Base-by-base conservation (phyloP, 1,284 basidiomycete genomes). In the Sporisorium reilianum region DNA sequence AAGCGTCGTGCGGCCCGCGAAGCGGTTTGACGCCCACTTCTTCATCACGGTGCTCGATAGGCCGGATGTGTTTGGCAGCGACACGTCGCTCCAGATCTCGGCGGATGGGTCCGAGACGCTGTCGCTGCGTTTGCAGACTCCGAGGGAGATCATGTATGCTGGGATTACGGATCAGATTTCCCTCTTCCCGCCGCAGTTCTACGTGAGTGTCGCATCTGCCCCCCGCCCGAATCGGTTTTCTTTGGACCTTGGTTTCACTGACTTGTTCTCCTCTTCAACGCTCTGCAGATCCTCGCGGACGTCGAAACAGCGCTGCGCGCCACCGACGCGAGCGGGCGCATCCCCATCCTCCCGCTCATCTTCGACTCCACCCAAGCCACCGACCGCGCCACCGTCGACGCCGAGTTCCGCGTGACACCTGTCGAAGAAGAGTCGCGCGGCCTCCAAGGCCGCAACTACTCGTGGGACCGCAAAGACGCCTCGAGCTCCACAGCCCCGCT, bases 11-110 rank as follows among this genome's bases (percentile, higher is more conserved):
- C 63, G 80, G 3, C 80, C 80, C 0, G 79, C 75, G 3, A 82
- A 82, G 41, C 71, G 80, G 18, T 82, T 82, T 68, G 78, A 81
- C 41, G 75, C 80, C 5, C 80, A 81, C 58, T 82, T 82, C 38
- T 80, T 80, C 59, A 58, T 82, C 50, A 82, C 80, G 12, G 56
- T 72, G 0, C 69, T 82, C 38, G 80, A 82, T 40, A 55, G 41
- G 3, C 55, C 60, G 3, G 73, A 81, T 25, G 72, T 70, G 3
- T 68, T 81, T 34, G 77, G 74, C 1, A 30, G 44, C 10, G 62
- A 64, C 40, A 67, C 58, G 46, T 60, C 63, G 44, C 55, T 77
- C 1, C 58, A 68, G 4, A 64, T 81, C 38, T 71, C 69, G 2
- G 79, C 79, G 1, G 80, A 82, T 50, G 79, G 79, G 0, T 65